phyloP scores from a whole-genome alignment of 257 asterid genomes.

The Fraxinus cuspidata region DNA sequence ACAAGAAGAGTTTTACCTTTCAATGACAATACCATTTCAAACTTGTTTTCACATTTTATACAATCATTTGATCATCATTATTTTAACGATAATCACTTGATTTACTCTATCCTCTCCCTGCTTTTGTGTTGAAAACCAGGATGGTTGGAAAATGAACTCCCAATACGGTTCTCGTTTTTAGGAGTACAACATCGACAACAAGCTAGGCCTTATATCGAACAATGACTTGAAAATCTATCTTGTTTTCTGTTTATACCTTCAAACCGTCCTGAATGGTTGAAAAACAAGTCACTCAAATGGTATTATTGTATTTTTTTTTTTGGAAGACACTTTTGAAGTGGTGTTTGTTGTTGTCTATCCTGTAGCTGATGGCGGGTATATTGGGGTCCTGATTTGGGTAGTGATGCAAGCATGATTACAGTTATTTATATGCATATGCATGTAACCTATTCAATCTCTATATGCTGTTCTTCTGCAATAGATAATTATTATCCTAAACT shows the following conservation, averaged over 20 bases:
- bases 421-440: neutral
- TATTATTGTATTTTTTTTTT: neutral
- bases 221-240: neutral
- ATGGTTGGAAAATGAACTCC: neutral
- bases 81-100: neutral
- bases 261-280: neutral
- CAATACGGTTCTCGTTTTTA: neutral
- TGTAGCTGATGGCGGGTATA: neutral
- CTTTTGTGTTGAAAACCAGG: neutral
- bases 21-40: neutral
- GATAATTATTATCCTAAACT: neutral
- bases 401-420: neutral
- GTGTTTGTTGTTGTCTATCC: neutral
- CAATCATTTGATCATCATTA: neutral
- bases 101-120: neutral
- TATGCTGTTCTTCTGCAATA: neutral
- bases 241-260: neutral
- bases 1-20: neutral
- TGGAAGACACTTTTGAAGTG: neutral
- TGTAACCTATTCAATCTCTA: neutral
- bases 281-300: neutral
- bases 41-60: neutral
- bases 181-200: neutral
- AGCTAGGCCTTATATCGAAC: neutral
- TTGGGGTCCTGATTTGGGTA: neutral